Base-by-base conservation (phyloP, 2,329 filamentous ascomycete genomes). In the Parastagonospora avenae region DNA sequence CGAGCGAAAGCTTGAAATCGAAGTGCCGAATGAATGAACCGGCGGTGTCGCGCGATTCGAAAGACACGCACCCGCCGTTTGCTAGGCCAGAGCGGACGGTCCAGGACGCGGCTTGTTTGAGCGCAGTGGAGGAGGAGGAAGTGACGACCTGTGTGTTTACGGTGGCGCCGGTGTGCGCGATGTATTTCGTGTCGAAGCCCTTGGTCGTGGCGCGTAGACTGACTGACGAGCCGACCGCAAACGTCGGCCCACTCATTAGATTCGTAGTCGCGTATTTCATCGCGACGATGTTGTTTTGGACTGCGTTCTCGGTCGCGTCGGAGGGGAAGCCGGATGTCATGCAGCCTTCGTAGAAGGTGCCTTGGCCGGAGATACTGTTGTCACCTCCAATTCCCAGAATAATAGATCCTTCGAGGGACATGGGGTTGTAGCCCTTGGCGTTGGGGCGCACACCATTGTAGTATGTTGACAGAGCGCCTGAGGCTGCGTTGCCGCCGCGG, bases 341-440 rank as follows among this genome's bases (percentile, higher is more conserved):
- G 19, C 82, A 84, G 19, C 85, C 85, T 70, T 88, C 85, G 68
- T 87, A 85, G 62, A 85, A 85, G 0, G 84, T 87, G 24, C 85
- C 85, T 63, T 86, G 82, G 0, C 77, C 85, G 40, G 80, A 62
- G 59, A 76, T 73, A 63, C 82, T 85, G 72, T 85, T 88, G 59
- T 88, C 85, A 7, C 85, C 85, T n/a, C 85, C 85, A 46, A 87
- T 86, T n/a, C 85, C 85, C n/a, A 88, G 82, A 50, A 88, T 79
- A 38, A 88, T 85, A 48, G 85, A 80, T 10, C 85, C 85, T 63
- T 88, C 85, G 57, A 87, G 86, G 56, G 62, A 75, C 85, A 88
- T 88, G 0, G 76, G 72, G 64, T 85, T 81, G 71, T 87, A 87
- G 8, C 83, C 84, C 11, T 64, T 55, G 2, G 50, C 73, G 6